Evolutionary conservation across 306 rosid genomes (phyloP).

Genomic region (Glycyrrhiza uralensis): DNA sequence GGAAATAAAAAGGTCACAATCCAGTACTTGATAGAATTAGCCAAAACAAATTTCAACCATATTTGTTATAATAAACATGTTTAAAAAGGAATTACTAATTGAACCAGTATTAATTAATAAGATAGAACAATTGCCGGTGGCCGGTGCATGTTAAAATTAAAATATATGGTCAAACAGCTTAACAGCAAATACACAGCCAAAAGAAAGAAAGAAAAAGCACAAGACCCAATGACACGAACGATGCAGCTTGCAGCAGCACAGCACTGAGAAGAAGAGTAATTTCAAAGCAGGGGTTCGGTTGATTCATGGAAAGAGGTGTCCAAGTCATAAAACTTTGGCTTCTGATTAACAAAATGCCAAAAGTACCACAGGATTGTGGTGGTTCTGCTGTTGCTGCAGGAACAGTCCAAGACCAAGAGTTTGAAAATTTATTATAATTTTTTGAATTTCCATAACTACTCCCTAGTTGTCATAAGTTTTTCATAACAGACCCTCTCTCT

Average conservation of each 20-base stretch:
- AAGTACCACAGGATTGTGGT: slow-evolving; percentile 16
- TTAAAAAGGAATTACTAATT: neutral
- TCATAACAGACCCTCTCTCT: neutral
- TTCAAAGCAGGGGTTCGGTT: slow-evolving; percentile 21
- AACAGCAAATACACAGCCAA: slow-evolving; percentile 18
- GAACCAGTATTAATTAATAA: neutral
- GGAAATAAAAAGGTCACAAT: too few relatives aligned
- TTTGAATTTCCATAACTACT: slow-evolving; percentile 21
- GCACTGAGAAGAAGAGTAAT: slow-evolving; percentile 18
- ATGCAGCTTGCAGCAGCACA: too few relatives aligned
- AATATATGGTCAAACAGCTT: slow-evolving; percentile 28
- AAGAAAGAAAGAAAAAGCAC: slow-evolving; percentile 15
- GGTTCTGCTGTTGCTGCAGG: neutral
- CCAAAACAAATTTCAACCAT: too few relatives aligned
- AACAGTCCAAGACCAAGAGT: slow-evolving; percentile 40
- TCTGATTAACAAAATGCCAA: slow-evolving; percentile 43
- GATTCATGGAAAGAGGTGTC: slow-evolving; percentile 25
- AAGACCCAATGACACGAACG: slow-evolving; percentile 27
- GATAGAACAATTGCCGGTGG: neutral
- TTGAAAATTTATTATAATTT: slow-evolving; percentile 3
- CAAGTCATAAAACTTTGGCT: slow-evolving; percentile 29
- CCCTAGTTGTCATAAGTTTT: neutral
- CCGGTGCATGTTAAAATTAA: slow-evolving; percentile 13
- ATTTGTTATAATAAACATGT: too few relatives aligned
- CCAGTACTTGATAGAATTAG: too few relatives aligned